These are phyloP conservation scores for Apiotrichum akiyoshidainum DNA, from an alignment of 1,284 basidiomycete genomes.

Conservation along the genomic window DNA sequence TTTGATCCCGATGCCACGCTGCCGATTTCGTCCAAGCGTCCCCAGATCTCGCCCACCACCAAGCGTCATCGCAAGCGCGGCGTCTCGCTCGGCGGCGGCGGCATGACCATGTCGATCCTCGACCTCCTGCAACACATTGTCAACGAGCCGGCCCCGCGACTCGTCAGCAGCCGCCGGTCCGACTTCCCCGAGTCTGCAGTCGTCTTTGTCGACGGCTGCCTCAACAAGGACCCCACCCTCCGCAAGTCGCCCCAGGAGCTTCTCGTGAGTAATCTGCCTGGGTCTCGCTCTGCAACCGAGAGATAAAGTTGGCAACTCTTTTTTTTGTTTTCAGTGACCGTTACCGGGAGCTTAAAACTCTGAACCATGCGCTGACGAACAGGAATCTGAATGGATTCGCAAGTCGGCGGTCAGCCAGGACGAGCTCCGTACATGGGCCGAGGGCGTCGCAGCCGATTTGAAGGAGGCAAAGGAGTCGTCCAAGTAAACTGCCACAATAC, in stretches of 20 bases:
- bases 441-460: constrained; percentile 9
- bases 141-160: constrained; percentile 83
- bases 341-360: background rate
- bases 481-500: background rate
- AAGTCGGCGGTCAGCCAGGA: constrained; percentile 32
- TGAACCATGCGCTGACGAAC: constrained; percentile 3
- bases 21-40: constrained; percentile 35
- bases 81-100: constrained; percentile 75
- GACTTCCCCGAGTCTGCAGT: constrained; percentile 66
- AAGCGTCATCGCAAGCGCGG: constrained; percentile 65
- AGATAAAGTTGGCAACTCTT: background rate
- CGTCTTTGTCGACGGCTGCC: constrained; percentile 74
- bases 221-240: constrained; percentile 74
- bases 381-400: constrained; percentile 44
- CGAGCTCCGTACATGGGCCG: constrained; percentile 37
- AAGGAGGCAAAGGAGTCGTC: background rate
- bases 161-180: constrained; percentile 55
- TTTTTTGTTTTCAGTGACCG: too few species aligned
- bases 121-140: constrained; percentile 97
- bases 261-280: constrained; percentile 53
- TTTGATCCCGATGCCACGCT: constrained; percentile 47
- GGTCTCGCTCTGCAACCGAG: too few species aligned
- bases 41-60: constrained; percentile 22
- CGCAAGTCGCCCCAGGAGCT: constrained; percentile 77
- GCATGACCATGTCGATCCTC: constrained; percentile 94